phyloP scores from a whole-genome alignment of 1,139 yeast genomes.

The Blastobotrys apis region DNA sequence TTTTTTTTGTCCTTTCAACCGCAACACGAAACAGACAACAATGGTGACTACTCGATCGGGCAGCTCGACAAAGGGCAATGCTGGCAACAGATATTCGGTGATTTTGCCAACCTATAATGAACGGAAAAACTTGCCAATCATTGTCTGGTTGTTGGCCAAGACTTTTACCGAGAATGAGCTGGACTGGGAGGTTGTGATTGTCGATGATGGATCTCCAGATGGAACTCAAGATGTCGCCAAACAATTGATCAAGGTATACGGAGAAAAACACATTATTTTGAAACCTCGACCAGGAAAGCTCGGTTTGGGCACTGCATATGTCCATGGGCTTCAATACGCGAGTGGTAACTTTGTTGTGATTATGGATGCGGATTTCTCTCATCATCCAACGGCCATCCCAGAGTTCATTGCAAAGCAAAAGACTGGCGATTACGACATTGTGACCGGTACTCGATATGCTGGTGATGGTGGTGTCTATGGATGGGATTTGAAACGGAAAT shows the following conservation, averaged over 20 bases:
- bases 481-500: slow-evolving; percentile 78
- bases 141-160: slow-evolving; percentile 65
- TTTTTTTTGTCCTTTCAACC: not conserved
- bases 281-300: slow-evolving; percentile 75
- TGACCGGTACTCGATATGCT: slow-evolving; percentile 80
- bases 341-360: slow-evolving; percentile 74
- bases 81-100: slow-evolving; percentile 59
- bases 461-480: slow-evolving; percentile 84
- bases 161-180: slow-evolving; percentile 58
- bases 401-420: slow-evolving; percentile 68
- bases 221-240: slow-evolving; percentile 75
- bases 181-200: slow-evolving; percentile 76
- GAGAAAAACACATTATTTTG: slow-evolving; percentile 58
- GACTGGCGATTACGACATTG: slow-evolving; percentile 63
- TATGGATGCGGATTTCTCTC: slow-evolving; percentile 86
- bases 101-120: slow-evolving; percentile 80
- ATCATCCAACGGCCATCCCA: slow-evolving; percentile 74
- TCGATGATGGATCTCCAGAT: slow-evolving; percentile 79
- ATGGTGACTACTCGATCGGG: slow-evolving; percentile 12
- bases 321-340: slow-evolving; percentile 69
- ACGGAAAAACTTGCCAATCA: slow-evolving; percentile 62
- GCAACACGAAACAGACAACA: not conserved
- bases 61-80: not conserved
- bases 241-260: slow-evolving; percentile 60
- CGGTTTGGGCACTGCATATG: slow-evolving; percentile 76